A percentile compares a stretch with the other conserved stretches of the same genome.
Evolutionary conservation across 495 filamentous ascomycete genomes (phyloP).

Genomic region (Aspergillus kassunensis): DNA sequence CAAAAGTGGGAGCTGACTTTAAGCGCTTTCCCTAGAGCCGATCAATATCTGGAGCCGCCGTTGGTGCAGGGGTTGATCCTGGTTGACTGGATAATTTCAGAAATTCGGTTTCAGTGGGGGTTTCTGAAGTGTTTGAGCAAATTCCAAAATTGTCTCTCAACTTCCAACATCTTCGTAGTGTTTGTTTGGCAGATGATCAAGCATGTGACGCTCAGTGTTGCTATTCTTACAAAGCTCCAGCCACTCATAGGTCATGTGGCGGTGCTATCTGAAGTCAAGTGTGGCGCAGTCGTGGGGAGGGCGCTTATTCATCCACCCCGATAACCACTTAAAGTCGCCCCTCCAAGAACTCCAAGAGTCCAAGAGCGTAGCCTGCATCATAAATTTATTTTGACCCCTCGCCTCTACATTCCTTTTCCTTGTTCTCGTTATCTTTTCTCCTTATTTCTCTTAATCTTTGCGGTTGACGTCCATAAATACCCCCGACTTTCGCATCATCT

Average conservation of each 20-base stretch:
- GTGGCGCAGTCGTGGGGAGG: slow-evolving; percentile 8
- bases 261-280: background rate
- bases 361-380: slow-evolving; percentile 5
- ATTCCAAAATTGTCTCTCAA: background rate
- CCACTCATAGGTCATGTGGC: slow-evolving; percentile 7
- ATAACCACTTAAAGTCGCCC: background rate
- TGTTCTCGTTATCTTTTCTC: background rate
- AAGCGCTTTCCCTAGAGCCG: slow-evolving; percentile 3
- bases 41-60: slow-evolving; percentile 7
- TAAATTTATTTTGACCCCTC: slow-evolving; percentile 1
- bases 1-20: background rate
- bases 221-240: slow-evolving; percentile 5
- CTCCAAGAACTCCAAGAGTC: slow-evolving; percentile 4
- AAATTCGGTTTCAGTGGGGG: background rate
- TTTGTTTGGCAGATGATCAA: background rate
- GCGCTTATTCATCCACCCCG: slow-evolving; percentile 11
- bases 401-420: background rate
- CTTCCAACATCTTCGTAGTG: background rate
- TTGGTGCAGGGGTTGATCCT: background rate
- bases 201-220: slow-evolving; percentile 1
- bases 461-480: background rate
- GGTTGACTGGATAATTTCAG: background rate
- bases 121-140: background rate
- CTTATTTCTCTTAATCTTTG: background rate
- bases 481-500: no score